These are phyloP conservation scores for Eucalyptus cloeziana DNA, from an alignment of 345 rosid species.

Conservation along the genomic window DNA sequence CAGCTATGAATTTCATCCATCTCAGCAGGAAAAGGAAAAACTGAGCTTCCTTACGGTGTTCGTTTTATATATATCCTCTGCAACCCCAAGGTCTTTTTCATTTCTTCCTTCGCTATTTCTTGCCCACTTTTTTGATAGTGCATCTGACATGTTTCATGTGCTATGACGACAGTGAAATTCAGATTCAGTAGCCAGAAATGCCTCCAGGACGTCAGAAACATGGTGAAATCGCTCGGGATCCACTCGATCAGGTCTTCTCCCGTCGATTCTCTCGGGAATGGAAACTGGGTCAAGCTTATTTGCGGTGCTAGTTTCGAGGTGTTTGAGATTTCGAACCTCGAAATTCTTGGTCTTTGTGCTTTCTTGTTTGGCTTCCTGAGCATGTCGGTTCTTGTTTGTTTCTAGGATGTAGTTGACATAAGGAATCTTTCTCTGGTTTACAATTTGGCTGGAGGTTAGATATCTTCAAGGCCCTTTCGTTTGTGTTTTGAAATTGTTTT, in stretches of 20 bases:
- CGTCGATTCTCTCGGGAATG: constrained; percentile 25
- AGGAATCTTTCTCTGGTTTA: constrained; percentile 55
- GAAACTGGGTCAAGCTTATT: constrained; percentile 66
- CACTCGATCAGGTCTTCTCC: constrained; percentile 29
- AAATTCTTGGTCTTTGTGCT: neutral
- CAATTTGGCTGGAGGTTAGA: constrained; percentile 50
- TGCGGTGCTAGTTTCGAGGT: constrained; percentile 70
- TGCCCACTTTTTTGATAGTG: too few species aligned
- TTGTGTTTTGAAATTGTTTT: neutral
- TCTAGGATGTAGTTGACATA: constrained; percentile 46
- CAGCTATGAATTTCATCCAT: neutral
- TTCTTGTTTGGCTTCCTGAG: neutral
- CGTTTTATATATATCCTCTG: constrained; percentile 10
- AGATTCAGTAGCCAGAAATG: neutral
- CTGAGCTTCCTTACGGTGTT: neutral
- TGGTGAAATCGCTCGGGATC: constrained; percentile 11
- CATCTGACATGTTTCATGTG: neutral
- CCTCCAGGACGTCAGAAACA: constrained; percentile 12
- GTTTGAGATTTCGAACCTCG: neutral
- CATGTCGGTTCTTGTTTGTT: neutral
- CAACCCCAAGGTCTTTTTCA: constrained; percentile 6
- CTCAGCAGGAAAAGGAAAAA: neutral
- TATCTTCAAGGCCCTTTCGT: neutral
- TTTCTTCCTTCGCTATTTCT: too few species aligned
- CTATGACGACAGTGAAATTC: constrained; percentile 2